Evolutionary conservation across 2,329 filamentous ascomycete species (phyloP).

Genomic region (Aspergillus sclerotialis): DNA sequence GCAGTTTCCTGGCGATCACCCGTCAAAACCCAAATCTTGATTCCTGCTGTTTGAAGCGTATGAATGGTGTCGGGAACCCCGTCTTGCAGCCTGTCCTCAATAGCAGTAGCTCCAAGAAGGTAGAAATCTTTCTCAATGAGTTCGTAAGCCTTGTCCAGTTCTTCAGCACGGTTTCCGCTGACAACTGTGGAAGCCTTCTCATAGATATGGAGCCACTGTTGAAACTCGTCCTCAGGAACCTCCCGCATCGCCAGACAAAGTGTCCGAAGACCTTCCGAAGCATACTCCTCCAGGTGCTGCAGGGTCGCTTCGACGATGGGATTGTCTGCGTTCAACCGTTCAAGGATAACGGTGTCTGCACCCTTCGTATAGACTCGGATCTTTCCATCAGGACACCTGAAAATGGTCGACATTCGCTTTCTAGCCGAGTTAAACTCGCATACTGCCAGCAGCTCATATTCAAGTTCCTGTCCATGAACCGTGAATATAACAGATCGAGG

Average conservation of each 20-base stretch:
- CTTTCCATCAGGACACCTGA: constrained; percentile 92
- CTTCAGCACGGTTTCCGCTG: constrained; percentile 83
- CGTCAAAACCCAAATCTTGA: constrained; percentile 98
- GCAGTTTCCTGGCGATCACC: constrained; percentile 97
- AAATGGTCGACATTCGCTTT: constrained; percentile 97
- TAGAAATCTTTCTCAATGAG: constrained; percentile 89
- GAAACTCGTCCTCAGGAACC: constrained; percentile 79
- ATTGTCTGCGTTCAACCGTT: constrained; percentile 76
- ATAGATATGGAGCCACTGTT: constrained; percentile 79
- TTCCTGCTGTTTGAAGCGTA: constrained; percentile 90
- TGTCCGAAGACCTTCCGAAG: constrained; percentile 88
- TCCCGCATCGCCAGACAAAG: constrained; percentile 93
- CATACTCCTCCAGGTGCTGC: constrained; percentile 96
- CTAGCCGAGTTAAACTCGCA: constrained; percentile 98
- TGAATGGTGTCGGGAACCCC: constrained; percentile 97
- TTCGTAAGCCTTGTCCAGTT: constrained; percentile 94
- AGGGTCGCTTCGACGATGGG: constrained; percentile 83
- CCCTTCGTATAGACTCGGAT: constrained; percentile 93
- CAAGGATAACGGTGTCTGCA: constrained; percentile 93
- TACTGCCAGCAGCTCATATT: constrained; percentile 91
- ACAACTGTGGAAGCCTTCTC: constrained; percentile 86
- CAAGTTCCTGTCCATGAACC: constrained; percentile 61
- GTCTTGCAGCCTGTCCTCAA: constrained; percentile 94
- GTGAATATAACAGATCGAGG: constrained; percentile 81
- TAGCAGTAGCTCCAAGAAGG: constrained; percentile 89